Conservation (phyloP, 1,139 yeast genomes). For the Sugiyamaella novakii region DNA sequence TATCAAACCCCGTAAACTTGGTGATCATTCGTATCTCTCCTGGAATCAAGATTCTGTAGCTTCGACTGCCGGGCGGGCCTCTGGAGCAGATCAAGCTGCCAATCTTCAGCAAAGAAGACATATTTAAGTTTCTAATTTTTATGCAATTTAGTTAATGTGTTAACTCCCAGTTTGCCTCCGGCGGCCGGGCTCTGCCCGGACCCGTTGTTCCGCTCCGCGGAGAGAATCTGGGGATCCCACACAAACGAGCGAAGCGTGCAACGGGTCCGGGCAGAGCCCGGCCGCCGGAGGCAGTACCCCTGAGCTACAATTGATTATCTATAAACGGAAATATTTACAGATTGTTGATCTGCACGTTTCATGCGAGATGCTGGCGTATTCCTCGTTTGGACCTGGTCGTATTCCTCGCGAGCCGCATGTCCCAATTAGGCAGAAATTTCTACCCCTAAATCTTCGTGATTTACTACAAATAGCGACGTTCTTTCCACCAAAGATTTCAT, state of each 20-base stretch:
- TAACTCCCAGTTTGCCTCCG: not conserved
- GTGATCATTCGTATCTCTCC: slow-evolving; percentile 69
- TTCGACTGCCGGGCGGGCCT: slow-evolving; percentile 3
- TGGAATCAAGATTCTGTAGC: slow-evolving; percentile 57
- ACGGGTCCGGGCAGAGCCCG: too few relatives aligned
- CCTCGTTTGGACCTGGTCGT: slow-evolving; percentile 13
- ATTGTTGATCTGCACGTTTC: too few relatives aligned
- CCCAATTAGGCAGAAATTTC: slow-evolving; percentile 14
- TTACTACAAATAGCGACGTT: slow-evolving; percentile 8
- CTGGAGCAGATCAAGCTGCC: slow-evolving; percentile 15
- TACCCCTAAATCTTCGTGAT: slow-evolving; percentile 7
- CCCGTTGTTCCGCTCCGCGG: not conserved
- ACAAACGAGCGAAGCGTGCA: too few relatives aligned
- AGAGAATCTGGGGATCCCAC: too few relatives aligned
- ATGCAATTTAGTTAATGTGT: slow-evolving; percentile 4
- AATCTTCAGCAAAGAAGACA: slow-evolving; percentile 17
- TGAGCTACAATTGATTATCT: too few relatives aligned
- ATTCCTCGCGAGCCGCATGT: slow-evolving; percentile 16
- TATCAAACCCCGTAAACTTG: slow-evolving; percentile 70
- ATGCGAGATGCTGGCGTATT: too few relatives aligned
- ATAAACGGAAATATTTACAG: too few relatives aligned
- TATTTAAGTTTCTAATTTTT: slow-evolving; percentile 8
- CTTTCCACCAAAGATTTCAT: too few relatives aligned
- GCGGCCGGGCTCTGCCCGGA: slow-evolving; percentile 1
- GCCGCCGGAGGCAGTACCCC: too few relatives aligned